Evolutionary conservation across 352 stramenopile species (phyloP), one percentile per base, ranked within the genome.

Genomic region (Phytophthora melonis): DNA sequence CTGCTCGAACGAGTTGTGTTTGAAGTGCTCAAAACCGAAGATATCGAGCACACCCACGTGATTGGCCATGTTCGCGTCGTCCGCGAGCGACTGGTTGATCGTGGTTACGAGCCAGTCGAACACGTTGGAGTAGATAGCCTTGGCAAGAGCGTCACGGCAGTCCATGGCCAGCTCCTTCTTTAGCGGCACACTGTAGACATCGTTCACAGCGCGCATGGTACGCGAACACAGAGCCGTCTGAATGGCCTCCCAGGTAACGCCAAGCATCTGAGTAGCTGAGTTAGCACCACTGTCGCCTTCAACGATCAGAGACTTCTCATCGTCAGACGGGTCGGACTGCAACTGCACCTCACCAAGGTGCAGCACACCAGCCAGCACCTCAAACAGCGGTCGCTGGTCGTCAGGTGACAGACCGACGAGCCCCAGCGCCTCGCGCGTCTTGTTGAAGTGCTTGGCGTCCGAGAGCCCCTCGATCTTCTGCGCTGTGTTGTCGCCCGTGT

Each of bases 11-110:
- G 92, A 97, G 81, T 98, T 98, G 81, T 96, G 89, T 68, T 97
- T 97, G 83, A 99, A 99, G 76, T 98, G 97, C 84, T 99, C 98
- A 73, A 99, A 99, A 55, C 98, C 98, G 73, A 99, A 99, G 74
- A 99, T 99, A 92, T 99, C 98, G 59, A 99, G 83, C 53, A 99
- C 95, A 56, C 97, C 97, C 43, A 99, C 96, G 47, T 94, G 86
- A 66, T 96, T 91, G 58, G 83, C 52, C 86, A 93, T 95, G 66
- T 93, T 81, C n/a, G 72, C 74, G 66, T 95, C 90, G 52, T 95
- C 82, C 21, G 84, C 78, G 30, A 96, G 79, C 55, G 92, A 98
- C 39, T 79, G 66, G 82, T 99, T 99, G 74, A 99, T 98, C 41
- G 84, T 80, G 30, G 87, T 74, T 57, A 99, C 97, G 13, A 99